phyloP scores from a whole-genome alignment of 768 basidiomycete species.

The Kwoniella sp. region DNA sequence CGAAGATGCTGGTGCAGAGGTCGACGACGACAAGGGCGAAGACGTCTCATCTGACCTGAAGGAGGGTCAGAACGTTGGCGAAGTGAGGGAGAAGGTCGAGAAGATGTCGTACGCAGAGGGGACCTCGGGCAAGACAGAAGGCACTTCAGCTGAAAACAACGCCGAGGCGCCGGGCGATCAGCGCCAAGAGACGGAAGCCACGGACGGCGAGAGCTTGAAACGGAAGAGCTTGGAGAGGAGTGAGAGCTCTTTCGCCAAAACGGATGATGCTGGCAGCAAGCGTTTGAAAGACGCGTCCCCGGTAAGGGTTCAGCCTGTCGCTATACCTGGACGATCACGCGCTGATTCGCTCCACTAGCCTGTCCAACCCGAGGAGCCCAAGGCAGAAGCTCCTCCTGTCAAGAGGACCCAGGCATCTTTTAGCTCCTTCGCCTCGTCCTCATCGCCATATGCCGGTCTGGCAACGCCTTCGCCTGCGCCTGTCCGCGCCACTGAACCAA shows the following conservation, averaged over 20 bases:
- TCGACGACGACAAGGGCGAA: neutral
- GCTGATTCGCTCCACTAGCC: too few relatives aligned
- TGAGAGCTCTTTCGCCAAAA: constrained; percentile 24
- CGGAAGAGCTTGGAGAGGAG: constrained; percentile 40
- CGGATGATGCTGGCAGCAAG: constrained; percentile 25
- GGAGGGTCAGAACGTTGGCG: constrained; percentile 35
- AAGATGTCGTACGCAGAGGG: constrained; percentile 38
- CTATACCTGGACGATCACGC: neutral
- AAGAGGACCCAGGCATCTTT: constrained; percentile 23
- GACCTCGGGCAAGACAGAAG: neutral
- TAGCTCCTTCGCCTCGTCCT: constrained; percentile 34
- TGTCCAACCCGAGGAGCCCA: neutral
- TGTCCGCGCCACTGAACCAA: neutral
- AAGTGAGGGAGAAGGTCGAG: constrained; percentile 42
- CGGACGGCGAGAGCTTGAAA: constrained; percentile 27
- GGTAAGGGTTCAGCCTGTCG: constrained; percentile 6
- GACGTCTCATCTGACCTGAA: neutral
- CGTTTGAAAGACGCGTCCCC: constrained; percentile 27
- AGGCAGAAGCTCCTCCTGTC: neutral
- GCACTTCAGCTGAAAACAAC: neutral
- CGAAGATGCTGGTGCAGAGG: constrained; percentile 11
- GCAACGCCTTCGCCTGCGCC: constrained; percentile 7
- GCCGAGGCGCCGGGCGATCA: constrained; percentile 2
- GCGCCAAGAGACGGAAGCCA: constrained; percentile 12
- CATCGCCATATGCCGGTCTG: constrained; percentile 31